These are phyloP conservation scores for Aspergillus melleus DNA, from an alignment of 2,329 filamentous ascomycete species.

Conservation along the genomic window DNA sequence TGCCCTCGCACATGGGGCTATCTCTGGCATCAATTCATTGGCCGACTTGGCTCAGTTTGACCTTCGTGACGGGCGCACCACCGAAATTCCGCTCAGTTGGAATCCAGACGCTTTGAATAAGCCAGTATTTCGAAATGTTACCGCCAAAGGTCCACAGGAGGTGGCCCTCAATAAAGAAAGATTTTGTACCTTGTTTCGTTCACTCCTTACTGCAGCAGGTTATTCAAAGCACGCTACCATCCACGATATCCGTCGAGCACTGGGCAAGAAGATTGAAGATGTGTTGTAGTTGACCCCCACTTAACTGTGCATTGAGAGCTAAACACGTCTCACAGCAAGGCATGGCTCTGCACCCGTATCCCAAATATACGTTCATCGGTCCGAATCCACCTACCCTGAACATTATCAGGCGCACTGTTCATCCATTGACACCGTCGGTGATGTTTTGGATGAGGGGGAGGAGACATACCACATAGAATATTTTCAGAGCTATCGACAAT, in stretches of 20 bases:
- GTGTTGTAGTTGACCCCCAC: too few species aligned
- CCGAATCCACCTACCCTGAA: conserved; percentile 15
- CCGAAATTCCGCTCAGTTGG: conserved; percentile 1
- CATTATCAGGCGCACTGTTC: conserved; percentile 21
- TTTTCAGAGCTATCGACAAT: conserved; percentile 15
- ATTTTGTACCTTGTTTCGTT: conserved; percentile 1
- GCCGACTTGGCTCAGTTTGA: neutral
- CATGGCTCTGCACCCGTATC: conserved; percentile 22
- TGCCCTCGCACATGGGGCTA: neutral
- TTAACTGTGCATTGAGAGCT: too few species aligned
- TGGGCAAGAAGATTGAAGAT: conserved; percentile 4
- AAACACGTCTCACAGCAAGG: conserved; percentile 12
- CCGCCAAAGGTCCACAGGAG: neutral
- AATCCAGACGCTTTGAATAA: neutral
- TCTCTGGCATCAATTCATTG: neutral
- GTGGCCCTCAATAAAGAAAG: neutral
- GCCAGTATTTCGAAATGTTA: conserved; percentile 4
- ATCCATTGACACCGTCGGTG: conserved; percentile 20
- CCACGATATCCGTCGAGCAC: neutral
- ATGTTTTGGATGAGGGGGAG: conserved; percentile 18
- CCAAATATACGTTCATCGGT: conserved; percentile 18
- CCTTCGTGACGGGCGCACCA: neutral
- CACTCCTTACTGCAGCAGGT: neutral
- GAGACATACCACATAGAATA: conserved; percentile 19
- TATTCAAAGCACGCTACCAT: conserved; percentile 1